Percentiles rank a stretch among this genome's conserved stretches.
phyloP scores from a whole-genome alignment of 2,329 filamentous ascomycete species.

The Pestalotiopsis sp. region DNA sequence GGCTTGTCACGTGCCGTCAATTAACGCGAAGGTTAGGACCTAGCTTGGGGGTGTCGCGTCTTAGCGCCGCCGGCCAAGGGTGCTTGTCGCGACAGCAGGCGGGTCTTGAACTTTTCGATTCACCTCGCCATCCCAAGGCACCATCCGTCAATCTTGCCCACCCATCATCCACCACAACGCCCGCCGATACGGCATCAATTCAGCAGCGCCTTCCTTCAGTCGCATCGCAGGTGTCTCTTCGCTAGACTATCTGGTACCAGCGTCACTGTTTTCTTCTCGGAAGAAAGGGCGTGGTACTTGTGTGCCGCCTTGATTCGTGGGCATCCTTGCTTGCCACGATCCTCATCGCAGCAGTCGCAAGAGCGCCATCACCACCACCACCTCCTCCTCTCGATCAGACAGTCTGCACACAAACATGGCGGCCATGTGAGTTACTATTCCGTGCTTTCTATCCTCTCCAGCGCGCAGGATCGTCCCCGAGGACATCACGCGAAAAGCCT shows the following conservation, averaged over 20 bases:
- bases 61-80: background rate
- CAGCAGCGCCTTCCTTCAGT: background rate
- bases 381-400: background rate
- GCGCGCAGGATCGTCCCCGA: background rate
- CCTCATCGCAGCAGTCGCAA: background rate
- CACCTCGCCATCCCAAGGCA: background rate
- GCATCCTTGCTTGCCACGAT: background rate
- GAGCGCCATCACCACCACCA: background rate
- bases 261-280: background rate
- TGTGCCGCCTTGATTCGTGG: background rate
- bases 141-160: background rate
- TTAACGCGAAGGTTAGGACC: conserved; percentile 14
- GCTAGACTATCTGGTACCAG: background rate
- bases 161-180: background rate
- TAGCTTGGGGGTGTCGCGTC: conserved; percentile 10
- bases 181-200: background rate
- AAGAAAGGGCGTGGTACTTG: background rate
- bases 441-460: background rate
- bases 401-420: conserved; percentile 24
- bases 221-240: background rate
- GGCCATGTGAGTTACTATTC: conserved; percentile 25
- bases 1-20: conserved; percentile 12
- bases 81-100: conserved; percentile 5
- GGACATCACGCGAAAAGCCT: background rate
- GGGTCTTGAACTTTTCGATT: conserved; percentile 4